Evolutionary conservation across 2,329 filamentous ascomycete species (phyloP).

Genomic region (Phyllosticta citrichinensis): DNA sequence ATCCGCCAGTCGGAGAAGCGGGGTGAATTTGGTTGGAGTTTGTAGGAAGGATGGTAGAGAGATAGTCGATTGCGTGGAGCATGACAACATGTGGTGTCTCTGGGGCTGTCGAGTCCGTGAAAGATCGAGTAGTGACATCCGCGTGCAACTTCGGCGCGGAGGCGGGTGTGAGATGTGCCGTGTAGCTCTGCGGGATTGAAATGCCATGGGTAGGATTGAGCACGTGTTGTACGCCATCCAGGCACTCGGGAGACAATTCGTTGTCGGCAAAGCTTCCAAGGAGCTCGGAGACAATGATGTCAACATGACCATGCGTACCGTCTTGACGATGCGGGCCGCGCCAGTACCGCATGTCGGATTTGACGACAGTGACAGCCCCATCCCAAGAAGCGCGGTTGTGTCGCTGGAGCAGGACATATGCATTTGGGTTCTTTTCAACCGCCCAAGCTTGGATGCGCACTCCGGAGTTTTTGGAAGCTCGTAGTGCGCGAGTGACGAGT

Average conservation of each 20-base stretch:
- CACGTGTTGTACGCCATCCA: conserved; percentile 90
- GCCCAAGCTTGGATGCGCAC: conserved; percentile 81
- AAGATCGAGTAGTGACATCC: conserved; percentile 59
- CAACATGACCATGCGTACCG: conserved; percentile 56
- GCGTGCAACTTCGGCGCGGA: conserved; percentile 75
- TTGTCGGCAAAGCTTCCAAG: conserved; percentile 95
- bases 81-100: conserved; percentile 94
- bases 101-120: conserved; percentile 58
- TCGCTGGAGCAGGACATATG: conserved; percentile 81
- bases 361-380: conserved; percentile 72
- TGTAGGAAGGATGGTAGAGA: conserved; percentile 46
- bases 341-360: conserved; percentile 97
- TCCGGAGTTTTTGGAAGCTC: conserved; percentile 65
- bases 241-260: conserved; percentile 89
- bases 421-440: conserved; percentile 96
- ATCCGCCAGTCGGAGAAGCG: not conserved
- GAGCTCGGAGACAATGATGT: conserved; percentile 89
- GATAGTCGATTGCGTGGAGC: conserved; percentile 79
- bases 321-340: conserved; percentile 58
- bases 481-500: conserved; percentile 75
- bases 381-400: conserved; percentile 76
- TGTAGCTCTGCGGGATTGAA: conserved; percentile 88
- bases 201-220: conserved; percentile 73
- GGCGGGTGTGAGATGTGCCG: conserved; percentile 86
- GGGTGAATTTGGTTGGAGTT: conserved; percentile 14